Evolutionary conservation across 225 moss, liverwort and hornwort genomes (phyloP).

Genomic region (Bryoerythrophyllum caledonicum): DNA sequence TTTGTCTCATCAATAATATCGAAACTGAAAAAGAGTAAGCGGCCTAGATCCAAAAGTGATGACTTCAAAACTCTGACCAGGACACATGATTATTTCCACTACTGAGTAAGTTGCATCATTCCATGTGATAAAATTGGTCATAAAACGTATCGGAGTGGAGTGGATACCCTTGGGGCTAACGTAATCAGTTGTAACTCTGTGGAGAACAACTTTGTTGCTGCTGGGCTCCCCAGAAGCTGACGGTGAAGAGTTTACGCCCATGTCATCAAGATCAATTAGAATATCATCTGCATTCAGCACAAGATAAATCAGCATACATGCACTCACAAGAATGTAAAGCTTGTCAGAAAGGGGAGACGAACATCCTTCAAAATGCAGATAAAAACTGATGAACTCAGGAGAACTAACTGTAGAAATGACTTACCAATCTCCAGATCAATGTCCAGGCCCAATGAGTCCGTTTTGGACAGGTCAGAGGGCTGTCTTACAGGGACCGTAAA

Average conservation of each 20-base stretch:
- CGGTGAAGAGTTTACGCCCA: constrained; percentile 38
- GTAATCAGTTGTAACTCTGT: constrained; percentile 52
- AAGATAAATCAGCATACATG: not conserved
- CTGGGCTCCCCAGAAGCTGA: constrained; percentile 54
- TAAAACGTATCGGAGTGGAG: not conserved
- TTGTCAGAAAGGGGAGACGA: not conserved
- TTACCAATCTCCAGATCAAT: constrained; percentile 67
- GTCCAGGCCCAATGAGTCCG: constrained; percentile 54
- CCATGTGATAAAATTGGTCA: not conserved
- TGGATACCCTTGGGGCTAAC: constrained; percentile 62
- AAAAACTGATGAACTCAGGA: not conserved
- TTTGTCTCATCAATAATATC: not conserved
- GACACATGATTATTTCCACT: not conserved
- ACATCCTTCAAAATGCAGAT: not conserved
- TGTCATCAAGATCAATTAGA: constrained; percentile 65
- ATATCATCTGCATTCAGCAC: constrained; percentile 67
- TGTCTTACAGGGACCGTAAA: constrained; percentile 53
- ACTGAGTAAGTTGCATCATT: not conserved
- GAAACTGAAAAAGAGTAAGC: not conserved
- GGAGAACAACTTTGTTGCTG: constrained; percentile 60
- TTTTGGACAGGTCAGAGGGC: constrained; percentile 48
- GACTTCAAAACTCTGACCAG: not conserved
- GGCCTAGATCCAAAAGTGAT: constrained; percentile 11
- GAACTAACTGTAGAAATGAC: constrained; percentile 8
- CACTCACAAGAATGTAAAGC: not conserved